Percentiles rank a stretch among this genome's conserved stretches.
Conservation (phyloP, 2,329 filamentous ascomycete species). For the Alternaria incomplexa region DNA sequence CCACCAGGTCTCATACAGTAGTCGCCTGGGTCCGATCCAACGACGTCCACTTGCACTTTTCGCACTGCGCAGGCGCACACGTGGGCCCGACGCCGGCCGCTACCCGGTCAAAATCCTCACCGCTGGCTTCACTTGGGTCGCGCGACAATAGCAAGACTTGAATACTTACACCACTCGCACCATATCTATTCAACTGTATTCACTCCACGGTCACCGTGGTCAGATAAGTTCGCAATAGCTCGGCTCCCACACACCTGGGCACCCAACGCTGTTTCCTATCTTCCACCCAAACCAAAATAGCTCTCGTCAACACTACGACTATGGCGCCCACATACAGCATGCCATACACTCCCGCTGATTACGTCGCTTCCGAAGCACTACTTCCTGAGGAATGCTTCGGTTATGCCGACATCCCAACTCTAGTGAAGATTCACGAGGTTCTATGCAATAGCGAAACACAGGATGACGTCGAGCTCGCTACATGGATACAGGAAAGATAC, state of each 20-base stretch:
- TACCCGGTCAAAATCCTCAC: constrained; percentile 15
- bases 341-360: constrained; percentile 3
- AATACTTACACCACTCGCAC: not conserved
- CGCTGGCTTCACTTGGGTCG: not conserved
- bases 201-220: not conserved
- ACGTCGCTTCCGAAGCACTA: constrained; percentile 6
- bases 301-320: not conserved
- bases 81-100: constrained; percentile 1
- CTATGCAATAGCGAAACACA: constrained; percentile 26
- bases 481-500: constrained; percentile 33
- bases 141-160: constrained; percentile 7
- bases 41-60: not conserved
- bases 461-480: constrained; percentile 27
- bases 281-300: not conserved
- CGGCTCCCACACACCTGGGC: not conserved
- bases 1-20: not conserved
- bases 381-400: constrained; percentile 26
- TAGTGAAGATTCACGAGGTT: constrained; percentile 27
- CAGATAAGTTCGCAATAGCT: not conserved
- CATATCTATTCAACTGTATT: not conserved
- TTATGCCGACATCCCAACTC: constrained; percentile 29
- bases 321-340: constrained; percentile 12
- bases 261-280: not conserved
- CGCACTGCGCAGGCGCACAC: constrained; percentile 1
- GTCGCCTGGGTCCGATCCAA: not conserved